These are phyloP conservation scores for Thymus quinquecostatus DNA, from an alignment of 257 asterid species.

Conservation along the genomic window DNA sequence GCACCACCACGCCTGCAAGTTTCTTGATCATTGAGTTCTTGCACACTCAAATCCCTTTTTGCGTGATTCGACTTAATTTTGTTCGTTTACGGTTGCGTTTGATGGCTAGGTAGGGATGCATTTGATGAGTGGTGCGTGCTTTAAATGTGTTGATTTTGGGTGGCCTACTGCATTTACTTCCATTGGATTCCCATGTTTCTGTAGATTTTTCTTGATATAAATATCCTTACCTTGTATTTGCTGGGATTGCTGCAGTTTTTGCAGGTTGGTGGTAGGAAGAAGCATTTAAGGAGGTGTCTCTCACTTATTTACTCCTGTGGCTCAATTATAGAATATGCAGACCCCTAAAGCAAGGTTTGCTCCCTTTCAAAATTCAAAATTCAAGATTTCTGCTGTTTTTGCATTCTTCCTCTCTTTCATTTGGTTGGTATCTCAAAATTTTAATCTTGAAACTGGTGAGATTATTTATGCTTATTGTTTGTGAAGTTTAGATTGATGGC, in stretches of 20 bases:
- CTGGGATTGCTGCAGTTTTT: constrained; percentile 44
- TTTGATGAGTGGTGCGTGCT: constrained; percentile 27
- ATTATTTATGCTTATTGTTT: background rate
- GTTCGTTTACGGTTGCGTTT: constrained; percentile 18
- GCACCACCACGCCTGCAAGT: constrained; percentile 32
- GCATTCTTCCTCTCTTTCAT: background rate
- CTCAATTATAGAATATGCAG: constrained; percentile 67
- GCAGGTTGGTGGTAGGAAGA: constrained; percentile 53
- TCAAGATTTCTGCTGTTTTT: constrained; percentile 21
- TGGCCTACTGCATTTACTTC: constrained; percentile 49
- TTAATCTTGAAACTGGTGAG: constrained; percentile 8
- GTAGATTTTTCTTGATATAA: background rate
- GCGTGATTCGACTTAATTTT: constrained; percentile 39
- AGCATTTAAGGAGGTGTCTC: constrained; percentile 47
- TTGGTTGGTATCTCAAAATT: background rate
- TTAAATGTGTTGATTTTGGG: constrained; percentile 20
- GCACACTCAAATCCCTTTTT: constrained; percentile 13
- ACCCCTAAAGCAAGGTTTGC: constrained; percentile 80
- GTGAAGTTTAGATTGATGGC: background rate
- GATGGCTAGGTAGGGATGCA: constrained; percentile 27
- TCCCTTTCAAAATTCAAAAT: constrained; percentile 19
- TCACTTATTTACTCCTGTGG: constrained; percentile 37
- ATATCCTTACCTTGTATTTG: constrained; percentile 25
- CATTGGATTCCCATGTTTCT: constrained; percentile 57
- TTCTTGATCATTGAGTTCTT: constrained; percentile 30